Conservation (phyloP, 768 basidiomycete genomes). For the Boletales sp. region DNA sequence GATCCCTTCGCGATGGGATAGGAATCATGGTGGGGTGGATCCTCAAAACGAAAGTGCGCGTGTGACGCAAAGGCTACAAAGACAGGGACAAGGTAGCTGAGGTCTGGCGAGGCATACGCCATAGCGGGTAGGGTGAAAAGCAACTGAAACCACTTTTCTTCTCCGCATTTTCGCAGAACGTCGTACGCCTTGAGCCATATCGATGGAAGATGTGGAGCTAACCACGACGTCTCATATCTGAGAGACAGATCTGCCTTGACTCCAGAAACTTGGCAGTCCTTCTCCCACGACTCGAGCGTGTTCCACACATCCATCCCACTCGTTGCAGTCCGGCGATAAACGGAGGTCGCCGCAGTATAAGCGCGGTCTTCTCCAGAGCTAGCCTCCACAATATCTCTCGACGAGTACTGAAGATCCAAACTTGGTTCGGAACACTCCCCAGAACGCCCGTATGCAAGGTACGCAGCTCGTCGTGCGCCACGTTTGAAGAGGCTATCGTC, state of each 20-base stretch:
- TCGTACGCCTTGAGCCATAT: conserved; percentile 27
- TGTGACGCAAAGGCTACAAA: conserved; percentile 29
- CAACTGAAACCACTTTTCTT: conserved; percentile 15
- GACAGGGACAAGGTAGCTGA: conserved; percentile 18
- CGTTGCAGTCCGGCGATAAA: neutral
- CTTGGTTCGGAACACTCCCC: neutral
- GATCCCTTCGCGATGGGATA: neutral
- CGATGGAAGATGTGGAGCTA: conserved; percentile 13
- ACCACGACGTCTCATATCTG: conserved; percentile 24
- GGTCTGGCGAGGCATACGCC: conserved; percentile 18
- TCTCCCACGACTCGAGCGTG: conserved; percentile 6
- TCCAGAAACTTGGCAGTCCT: too few species aligned
- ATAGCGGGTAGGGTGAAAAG: conserved; percentile 29
- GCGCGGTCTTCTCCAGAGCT: conserved; percentile 5
- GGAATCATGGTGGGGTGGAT: conserved; percentile 11
- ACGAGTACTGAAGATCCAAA: conserved; percentile 3
- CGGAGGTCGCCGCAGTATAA: conserved; percentile 4
- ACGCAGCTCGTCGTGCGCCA: conserved; percentile 3
- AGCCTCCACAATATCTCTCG: neutral
- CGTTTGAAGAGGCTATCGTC: conserved; percentile 10
- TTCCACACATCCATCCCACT: neutral
- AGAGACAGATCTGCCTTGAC: neutral
- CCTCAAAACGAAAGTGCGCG: conserved; percentile 4
- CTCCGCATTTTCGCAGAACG: conserved; percentile 12
- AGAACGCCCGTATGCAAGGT: neutral